Base-by-base conservation (phyloP, 148 eudicot genomes). In the Amaranthus cruentus region DNA sequence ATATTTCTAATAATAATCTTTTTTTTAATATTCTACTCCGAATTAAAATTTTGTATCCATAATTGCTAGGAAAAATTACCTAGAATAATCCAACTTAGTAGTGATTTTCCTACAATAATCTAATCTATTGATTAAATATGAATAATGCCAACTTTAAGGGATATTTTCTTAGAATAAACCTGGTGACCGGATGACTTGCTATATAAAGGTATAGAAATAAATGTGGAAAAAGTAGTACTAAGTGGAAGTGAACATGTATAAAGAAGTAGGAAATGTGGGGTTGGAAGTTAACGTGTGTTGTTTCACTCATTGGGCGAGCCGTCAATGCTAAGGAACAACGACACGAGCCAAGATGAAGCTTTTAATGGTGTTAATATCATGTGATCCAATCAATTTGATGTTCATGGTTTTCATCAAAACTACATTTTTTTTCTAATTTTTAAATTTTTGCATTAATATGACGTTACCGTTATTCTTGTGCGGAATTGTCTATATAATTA, bases 281-380 rank as follows among this genome's bases (percentile, higher is more conserved):
- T 4, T 56, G 79, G 76, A 76, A 65, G 73, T 81, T 67, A 78
- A 81, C 84, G 84, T 81, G 81, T 79, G 81, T 81, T 79, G 84
- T 82, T 70, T 62, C 70, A 7, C 56, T 50, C 55, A 63, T 79
- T 10, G 71, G 62, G 69, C 53, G 84, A 78, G 74, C 76, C 84
- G 84, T 82, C 74, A 78, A 79, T 77, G 44, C 69, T 62, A 82
- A 82, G 84, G 62, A 78, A 82, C 72, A 69, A 47, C 2, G 47
- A 73, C 76, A 71, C 62, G 66, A 67, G 69, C 13, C 7, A 55
- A 18, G 21, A 46, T 49, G 6, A 38, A 43, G 60, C 50, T 9
- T 18, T 61, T 62, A 73, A 61, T 66, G 48, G 38, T 28, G 38
- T 28, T 67, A 54, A 51, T 47, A 70, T 71, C 76, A 82, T 82